Conservation (phyloP, 352 stramenopile genomes). For the Phytophthora vignae region DNA sequence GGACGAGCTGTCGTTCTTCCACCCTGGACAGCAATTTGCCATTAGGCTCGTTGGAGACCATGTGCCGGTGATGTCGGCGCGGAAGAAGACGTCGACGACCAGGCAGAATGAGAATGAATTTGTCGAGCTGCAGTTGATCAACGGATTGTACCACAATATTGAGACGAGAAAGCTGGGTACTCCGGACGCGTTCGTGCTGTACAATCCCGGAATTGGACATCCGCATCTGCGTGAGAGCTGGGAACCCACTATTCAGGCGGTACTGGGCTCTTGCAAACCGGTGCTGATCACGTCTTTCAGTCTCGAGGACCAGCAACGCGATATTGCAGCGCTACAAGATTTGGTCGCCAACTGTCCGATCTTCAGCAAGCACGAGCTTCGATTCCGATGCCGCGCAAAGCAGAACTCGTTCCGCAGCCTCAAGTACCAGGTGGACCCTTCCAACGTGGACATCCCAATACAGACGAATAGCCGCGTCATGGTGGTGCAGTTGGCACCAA, state of each 20-base stretch:
- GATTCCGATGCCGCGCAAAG: constrained; percentile 48
- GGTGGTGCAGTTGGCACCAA: constrained; percentile 47
- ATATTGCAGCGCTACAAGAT: constrained; percentile 53
- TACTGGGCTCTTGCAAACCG: constrained; percentile 55
- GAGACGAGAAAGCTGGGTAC: constrained; percentile 26
- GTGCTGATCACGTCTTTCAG: constrained; percentile 77
- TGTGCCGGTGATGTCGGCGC: constrained; percentile 46
- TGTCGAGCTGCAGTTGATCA: constrained; percentile 52
- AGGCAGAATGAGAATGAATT: constrained; percentile 21
- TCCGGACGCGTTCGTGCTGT: constrained; percentile 72
- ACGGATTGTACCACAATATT: constrained; percentile 64
- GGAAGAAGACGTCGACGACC: constrained; percentile 27
- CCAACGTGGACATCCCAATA: constrained; percentile 48
- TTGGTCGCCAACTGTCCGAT: constrained; percentile 23
- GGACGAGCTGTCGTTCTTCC: constrained; percentile 61
- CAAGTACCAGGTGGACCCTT: constrained; percentile 63
- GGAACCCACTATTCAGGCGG: constrained; percentile 56
- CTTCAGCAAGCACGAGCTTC: constrained; percentile 29
- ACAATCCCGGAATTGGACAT: constrained; percentile 79
- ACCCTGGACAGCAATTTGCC: constrained; percentile 41
- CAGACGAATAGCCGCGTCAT: constrained; percentile 66
- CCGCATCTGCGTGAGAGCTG: constrained; percentile 54
- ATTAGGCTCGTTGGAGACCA: constrained; percentile 78
- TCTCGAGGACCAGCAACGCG: constrained; percentile 62
- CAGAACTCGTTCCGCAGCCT: constrained; percentile 71